Conservation (phyloP, 805 yeast species). For the Candida quercuum region DNA sequence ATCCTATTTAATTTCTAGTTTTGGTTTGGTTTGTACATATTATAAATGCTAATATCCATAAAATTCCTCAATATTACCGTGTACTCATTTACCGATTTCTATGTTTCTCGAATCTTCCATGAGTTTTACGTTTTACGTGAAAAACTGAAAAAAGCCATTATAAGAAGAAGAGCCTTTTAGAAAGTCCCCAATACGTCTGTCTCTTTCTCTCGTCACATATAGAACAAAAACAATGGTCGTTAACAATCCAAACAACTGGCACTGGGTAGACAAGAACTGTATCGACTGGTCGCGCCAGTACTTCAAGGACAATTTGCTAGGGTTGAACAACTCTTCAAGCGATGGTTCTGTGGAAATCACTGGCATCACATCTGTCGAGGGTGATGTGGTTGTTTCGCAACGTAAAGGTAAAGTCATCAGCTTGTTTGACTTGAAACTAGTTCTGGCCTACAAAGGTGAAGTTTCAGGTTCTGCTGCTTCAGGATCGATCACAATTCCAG, state of each 20-base stretch:
- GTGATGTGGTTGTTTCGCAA: conserved; percentile 96
- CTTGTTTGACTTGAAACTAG: conserved; percentile 73
- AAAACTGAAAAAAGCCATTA: too few species aligned
- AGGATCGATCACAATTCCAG: conserved; percentile 84
- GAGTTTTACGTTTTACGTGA: too few species aligned
- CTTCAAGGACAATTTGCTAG: conserved; percentile 56
- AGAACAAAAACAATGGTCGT: conserved; percentile 60
- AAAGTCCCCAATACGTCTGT: too few species aligned
- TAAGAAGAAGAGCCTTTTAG: too few species aligned
- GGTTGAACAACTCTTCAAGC: conserved; percentile 28
- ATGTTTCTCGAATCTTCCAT: too few species aligned
- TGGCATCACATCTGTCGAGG: conserved; percentile 53
- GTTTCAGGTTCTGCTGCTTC: conserved; percentile 37
- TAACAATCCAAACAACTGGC: conserved; percentile 98
- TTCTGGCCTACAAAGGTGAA: conserved; percentile 50
- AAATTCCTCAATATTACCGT: too few species aligned
- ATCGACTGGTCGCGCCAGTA: conserved; percentile 83
- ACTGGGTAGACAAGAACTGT: conserved; percentile 99
- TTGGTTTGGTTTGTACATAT: too few species aligned
- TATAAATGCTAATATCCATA: too few species aligned
- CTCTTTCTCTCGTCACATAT: too few species aligned
- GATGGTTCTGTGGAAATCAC: conserved; percentile 28
- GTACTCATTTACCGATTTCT: too few species aligned
- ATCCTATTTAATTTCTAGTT: too few species aligned
- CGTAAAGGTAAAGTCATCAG: conserved; percentile 95